Evolutionary conservation across 1,284 basidiomycete species (phyloP).

Genomic region (Schizopora paradoxa): DNA sequence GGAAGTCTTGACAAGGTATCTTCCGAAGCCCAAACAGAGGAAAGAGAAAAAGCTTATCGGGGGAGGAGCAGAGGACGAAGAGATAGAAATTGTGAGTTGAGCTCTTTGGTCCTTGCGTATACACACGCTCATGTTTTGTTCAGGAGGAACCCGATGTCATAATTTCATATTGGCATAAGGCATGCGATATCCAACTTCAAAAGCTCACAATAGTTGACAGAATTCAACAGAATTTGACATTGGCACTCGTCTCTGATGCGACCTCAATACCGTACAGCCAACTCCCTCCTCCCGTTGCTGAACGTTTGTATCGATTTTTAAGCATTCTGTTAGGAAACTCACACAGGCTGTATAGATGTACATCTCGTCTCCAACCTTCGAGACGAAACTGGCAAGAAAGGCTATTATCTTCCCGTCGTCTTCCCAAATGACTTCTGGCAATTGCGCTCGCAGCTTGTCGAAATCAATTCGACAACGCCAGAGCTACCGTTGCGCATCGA

Average conservation of each 20-base stretch:
- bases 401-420: constrained; percentile 80
- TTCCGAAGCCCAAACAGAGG: constrained; percentile 65
- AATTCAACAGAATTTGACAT: constrained; percentile 67
- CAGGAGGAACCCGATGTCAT: constrained; percentile 46
- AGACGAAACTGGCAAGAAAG: constrained; percentile 56
- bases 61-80: constrained; percentile 34
- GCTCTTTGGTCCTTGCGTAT: constrained; percentile 18
- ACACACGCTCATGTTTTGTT: neutral
- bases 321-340: constrained; percentile 9
- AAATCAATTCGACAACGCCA: constrained; percentile 75
- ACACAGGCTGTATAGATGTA: constrained; percentile 53
- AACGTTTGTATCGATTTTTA: constrained; percentile 46
- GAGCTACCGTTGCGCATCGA: constrained; percentile 74
- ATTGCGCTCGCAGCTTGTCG: constrained; percentile 70
- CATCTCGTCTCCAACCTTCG: constrained; percentile 51
- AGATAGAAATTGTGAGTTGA: constrained; percentile 38
- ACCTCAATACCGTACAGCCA: constrained; percentile 48
- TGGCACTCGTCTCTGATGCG: constrained; percentile 79
- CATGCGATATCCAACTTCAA: constrained; percentile 27
- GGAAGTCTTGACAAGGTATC: constrained; percentile 79
- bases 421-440: constrained; percentile 97
- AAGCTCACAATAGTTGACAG: constrained; percentile 1
- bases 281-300: constrained; percentile 57
- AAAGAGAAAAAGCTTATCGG: constrained; percentile 82
- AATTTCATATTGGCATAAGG: constrained; percentile 81